Percentiles rank a stretch among this genome's conserved stretches.
phyloP scores from a whole-genome alignment of 768 basidiomycete genomes.

The Zangia roseola region DNA sequence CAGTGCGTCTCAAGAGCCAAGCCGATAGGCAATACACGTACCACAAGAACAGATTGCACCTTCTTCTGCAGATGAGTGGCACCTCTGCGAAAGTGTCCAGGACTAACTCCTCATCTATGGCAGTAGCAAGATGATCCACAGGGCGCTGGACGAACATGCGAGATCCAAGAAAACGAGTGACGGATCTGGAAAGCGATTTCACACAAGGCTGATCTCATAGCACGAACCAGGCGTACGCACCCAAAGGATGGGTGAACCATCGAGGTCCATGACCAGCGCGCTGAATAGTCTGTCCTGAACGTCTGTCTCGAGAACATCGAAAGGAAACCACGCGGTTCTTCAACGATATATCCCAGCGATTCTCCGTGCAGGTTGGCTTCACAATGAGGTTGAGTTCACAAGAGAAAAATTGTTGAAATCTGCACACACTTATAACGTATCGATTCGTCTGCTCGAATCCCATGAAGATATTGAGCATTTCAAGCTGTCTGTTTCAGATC shows the following conservation, averaged over 20 bases:
- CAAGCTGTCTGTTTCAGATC: slow-evolving; percentile 57
- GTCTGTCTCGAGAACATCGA: slow-evolving; percentile 66
- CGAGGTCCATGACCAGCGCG: slow-evolving; percentile 71
- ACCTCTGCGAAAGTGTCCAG: slow-evolving; percentile 70
- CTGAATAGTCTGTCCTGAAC: slow-evolving; percentile 77
- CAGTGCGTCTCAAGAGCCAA: neutral
- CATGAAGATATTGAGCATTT: slow-evolving; percentile 87
- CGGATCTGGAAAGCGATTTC: slow-evolving; percentile 47
- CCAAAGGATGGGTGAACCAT: slow-evolving; percentile 74
- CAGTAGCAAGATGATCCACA: slow-evolving; percentile 38
- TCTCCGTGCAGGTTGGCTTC: slow-evolving; percentile 57
- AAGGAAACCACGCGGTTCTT: slow-evolving; percentile 70
- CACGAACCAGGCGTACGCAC: slow-evolving; percentile 36
- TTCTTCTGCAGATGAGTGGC: slow-evolving; percentile 76
- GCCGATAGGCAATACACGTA: slow-evolving; percentile 23
- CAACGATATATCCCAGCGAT: slow-evolving; percentile 74
- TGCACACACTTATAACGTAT: slow-evolving; percentile 62
- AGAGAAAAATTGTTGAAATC: neutral
- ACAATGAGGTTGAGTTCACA: neutral
- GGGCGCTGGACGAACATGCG: slow-evolving; percentile 76
- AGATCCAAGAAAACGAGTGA: slow-evolving; percentile 84
- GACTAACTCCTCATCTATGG: slow-evolving; percentile 47
- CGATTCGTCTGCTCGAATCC: slow-evolving; percentile 83
- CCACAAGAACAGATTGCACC: slow-evolving; percentile 77
- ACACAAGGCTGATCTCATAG: neutral